Conservation (phyloP, 192 early-diverging fungal genomes). For the Neocallimastix lanati region DNA sequence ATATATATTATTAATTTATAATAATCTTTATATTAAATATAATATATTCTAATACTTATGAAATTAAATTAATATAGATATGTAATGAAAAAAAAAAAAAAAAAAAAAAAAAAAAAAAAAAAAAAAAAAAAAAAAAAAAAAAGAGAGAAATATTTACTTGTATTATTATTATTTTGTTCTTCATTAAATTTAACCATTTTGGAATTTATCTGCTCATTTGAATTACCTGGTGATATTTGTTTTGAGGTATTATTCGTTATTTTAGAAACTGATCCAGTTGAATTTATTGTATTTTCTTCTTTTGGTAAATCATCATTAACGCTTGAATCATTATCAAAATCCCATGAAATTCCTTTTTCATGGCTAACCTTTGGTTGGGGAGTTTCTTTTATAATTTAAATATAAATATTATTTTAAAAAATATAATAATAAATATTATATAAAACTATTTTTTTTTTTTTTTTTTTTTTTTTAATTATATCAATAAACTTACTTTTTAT, state of each 20-base stretch:
- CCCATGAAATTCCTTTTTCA: not conserved
- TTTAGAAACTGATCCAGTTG: not conserved
- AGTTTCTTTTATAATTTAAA: not conserved
- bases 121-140: not conserved
- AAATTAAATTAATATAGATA: too few relatives aligned
- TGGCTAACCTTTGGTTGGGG: not conserved
- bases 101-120: too few relatives aligned
- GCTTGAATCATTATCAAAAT: not conserved
- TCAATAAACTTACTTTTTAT: slow-evolving; percentile 14
- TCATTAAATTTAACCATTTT: not conserved
- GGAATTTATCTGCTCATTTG: not conserved
- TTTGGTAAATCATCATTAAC: too few relatives aligned
- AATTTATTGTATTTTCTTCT: not conserved
- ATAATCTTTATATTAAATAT: too few relatives aligned
- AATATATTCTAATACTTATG: too few relatives aligned
- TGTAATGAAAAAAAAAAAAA: too few relatives aligned
- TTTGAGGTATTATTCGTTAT: not conserved
- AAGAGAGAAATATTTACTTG: not conserved
- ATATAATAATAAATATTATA: too few relatives aligned
- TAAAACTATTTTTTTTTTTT: too few relatives aligned
- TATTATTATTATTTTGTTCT: not conserved
- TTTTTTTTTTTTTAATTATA: too few relatives aligned
- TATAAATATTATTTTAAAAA: too few relatives aligned
- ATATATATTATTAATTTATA: too few relatives aligned
- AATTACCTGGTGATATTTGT: not conserved